A percentile compares a stretch with the other conserved stretches of the same genome.
phyloP scores from a whole-genome alignment of 306 rosid genomes.

The Canavalia gladiata region DNA sequence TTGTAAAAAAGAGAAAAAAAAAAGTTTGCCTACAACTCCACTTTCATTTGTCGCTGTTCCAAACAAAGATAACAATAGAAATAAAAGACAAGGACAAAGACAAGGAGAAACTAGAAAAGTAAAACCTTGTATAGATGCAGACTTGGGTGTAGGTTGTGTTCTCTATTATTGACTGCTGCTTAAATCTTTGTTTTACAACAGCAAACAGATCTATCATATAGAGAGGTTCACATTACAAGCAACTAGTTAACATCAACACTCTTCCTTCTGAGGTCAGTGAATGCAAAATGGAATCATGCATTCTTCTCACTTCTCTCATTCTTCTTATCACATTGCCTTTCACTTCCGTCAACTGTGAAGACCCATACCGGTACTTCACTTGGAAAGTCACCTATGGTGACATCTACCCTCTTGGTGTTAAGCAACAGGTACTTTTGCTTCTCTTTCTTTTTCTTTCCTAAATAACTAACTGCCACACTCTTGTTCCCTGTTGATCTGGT shows the following conservation, averaged over 20 bases:
- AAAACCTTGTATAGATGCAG: conserved; percentile 35
- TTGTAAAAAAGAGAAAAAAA: too few species aligned
- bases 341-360: conserved; percentile 67
- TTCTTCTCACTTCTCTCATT: conserved; percentile 51
- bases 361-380: conserved; percentile 81
- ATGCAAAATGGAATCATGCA: conserved; percentile 48
- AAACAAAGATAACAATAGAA: not conserved
- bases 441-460: not conserved
- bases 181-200: conserved; percentile 13
- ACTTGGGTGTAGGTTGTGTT: not conserved
- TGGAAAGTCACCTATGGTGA: conserved; percentile 96
- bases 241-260: conserved; percentile 37
- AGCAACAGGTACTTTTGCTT: conserved; percentile 73
- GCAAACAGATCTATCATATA: conserved; percentile 35
- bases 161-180: conserved; percentile 1
- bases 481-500: not conserved
- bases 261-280: conserved; percentile 23
- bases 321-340: conserved; percentile 36
- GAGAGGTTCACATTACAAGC: conserved; percentile 41
- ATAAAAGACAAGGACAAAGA: not conserved
- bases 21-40: not conserved
- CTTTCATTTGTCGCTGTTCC: conserved; percentile 16
- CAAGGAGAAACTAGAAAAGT: conserved; percentile 19
- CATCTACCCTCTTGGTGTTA: conserved; percentile 90
- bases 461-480: conserved; percentile 23